Conservation (phyloP, 768 basidiomycete species). For the Leucocoprinus sp. region DNA sequence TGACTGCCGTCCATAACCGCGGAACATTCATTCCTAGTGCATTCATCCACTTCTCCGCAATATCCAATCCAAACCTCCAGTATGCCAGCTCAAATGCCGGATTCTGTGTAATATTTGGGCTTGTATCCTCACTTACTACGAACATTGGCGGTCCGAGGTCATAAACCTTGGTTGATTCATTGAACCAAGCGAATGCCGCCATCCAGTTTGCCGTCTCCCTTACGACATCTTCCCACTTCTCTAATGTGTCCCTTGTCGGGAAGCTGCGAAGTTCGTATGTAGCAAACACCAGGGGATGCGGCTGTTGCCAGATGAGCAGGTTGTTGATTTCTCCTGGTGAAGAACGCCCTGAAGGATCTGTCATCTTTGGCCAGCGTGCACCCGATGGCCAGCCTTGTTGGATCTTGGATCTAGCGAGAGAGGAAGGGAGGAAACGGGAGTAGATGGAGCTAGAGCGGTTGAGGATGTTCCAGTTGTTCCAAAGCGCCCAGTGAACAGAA, state of each 20-base stretch:
- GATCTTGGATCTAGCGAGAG: constrained; percentile 38
- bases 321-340: constrained; percentile 56
- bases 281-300: constrained; percentile 51
- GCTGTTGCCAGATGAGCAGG: constrained; percentile 56
- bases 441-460: constrained; percentile 36
- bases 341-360: constrained; percentile 49
- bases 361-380: constrained; percentile 62
- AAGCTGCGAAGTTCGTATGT: constrained; percentile 46
- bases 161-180: constrained; percentile 36
- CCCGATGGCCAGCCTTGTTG: constrained; percentile 46
- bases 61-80: constrained; percentile 42
- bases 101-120: constrained; percentile 44
- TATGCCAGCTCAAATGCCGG: constrained; percentile 54
- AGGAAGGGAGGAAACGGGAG: constrained; percentile 36
- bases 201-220: constrained; percentile 52
- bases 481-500: constrained; percentile 48
- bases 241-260: constrained; percentile 28
- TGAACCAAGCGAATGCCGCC: constrained; percentile 47
- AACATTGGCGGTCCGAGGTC: constrained; percentile 57
- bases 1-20: constrained; percentile 34
- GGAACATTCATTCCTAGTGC: constrained; percentile 34
- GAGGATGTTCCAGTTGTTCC: constrained; percentile 54
- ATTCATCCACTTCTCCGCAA: constrained; percentile 43
- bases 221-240: constrained; percentile 46
- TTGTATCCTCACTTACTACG: constrained; percentile 48